These are phyloP conservation scores for Fonsecaea pedrosoi DNA, from an alignment of 2,329 filamentous ascomycete genomes.

Conservation along the genomic window DNA sequence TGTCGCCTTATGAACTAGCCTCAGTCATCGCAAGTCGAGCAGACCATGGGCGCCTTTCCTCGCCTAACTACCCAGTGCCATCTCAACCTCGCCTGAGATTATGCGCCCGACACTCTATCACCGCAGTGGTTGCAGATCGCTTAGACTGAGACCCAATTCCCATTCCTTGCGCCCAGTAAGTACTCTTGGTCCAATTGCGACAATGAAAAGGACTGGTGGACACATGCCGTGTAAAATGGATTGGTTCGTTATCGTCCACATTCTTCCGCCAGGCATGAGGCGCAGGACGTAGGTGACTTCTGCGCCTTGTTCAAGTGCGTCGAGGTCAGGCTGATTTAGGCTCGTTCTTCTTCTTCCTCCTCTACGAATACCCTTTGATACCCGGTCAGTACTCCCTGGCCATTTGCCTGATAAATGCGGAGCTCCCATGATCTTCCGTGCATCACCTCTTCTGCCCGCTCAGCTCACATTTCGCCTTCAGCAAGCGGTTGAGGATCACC, in stretches of 20 bases:
- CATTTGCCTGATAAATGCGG: neutral
- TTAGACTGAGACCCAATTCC: neutral
- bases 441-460: neutral
- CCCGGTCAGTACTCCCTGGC: neutral
- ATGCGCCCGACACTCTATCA: neutral
- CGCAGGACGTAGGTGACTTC: neutral
- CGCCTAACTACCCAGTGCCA: neutral
- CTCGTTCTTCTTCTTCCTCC: neutral
- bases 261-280: neutral
- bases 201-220: neutral
- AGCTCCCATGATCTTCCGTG: neutral
- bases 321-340: neutral
- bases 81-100: neutral
- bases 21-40: neutral
- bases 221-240: neutral
- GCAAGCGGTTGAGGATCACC: neutral
- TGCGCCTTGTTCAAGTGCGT: slow-evolving; percentile 1
- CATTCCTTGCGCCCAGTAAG: neutral
- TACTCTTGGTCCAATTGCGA: neutral
- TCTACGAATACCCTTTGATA: neutral
- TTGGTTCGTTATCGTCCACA: neutral
- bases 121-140: neutral
- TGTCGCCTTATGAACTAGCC: neutral
- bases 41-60: neutral
- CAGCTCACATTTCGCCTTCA: neutral